Conservation (phyloP, 805 yeast genomes). For the Torulaspora franciscae region DNA sequence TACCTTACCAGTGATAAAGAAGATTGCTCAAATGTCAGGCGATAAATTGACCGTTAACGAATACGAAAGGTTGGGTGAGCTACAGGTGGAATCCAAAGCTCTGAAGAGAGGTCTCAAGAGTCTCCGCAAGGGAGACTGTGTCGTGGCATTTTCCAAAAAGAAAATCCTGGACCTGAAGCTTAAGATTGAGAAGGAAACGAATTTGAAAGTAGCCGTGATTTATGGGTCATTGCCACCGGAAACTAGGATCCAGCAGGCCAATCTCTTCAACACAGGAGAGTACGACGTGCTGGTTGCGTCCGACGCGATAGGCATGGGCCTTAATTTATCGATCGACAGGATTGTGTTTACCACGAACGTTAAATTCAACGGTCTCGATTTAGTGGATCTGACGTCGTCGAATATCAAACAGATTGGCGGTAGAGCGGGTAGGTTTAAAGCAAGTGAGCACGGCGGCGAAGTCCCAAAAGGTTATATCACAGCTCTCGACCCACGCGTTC, state of each 20-base stretch:
- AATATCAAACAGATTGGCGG: conserved; percentile 92
- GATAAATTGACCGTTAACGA: conserved; percentile 68
- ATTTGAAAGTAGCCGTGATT: conserved; percentile 73
- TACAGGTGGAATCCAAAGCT: conserved; percentile 48
- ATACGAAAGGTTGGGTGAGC: conserved; percentile 71
- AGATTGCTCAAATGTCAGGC: conserved; percentile 64
- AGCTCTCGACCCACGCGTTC: conserved; percentile 44
- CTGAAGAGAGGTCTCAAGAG: conserved; percentile 27
- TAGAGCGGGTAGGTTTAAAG: conserved; percentile 79
- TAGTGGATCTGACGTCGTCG: conserved; percentile 50
- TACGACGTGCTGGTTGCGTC: conserved; percentile 87
- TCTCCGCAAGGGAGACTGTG: conserved; percentile 68
- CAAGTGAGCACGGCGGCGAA: conserved; percentile 7
- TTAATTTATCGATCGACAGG: conserved; percentile 77
- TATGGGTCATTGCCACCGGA: conserved; percentile 97
- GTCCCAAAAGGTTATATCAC: conserved; percentile 48
- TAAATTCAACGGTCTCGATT: conserved; percentile 65
- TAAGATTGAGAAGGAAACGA: conserved; percentile 58
- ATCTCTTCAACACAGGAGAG: conserved; percentile 68
- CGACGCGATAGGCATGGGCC: conserved; percentile 97
- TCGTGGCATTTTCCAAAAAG: conserved; percentile 78
- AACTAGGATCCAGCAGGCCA: conserved; percentile 80
- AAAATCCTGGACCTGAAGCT: conserved; percentile 65
- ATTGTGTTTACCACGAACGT: conserved; percentile 63
- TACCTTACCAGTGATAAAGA: conserved; percentile 61